Evolutionary conservation across 2,329 filamentous ascomycete genomes (phyloP).

Genomic region (Monascus ruber): DNA sequence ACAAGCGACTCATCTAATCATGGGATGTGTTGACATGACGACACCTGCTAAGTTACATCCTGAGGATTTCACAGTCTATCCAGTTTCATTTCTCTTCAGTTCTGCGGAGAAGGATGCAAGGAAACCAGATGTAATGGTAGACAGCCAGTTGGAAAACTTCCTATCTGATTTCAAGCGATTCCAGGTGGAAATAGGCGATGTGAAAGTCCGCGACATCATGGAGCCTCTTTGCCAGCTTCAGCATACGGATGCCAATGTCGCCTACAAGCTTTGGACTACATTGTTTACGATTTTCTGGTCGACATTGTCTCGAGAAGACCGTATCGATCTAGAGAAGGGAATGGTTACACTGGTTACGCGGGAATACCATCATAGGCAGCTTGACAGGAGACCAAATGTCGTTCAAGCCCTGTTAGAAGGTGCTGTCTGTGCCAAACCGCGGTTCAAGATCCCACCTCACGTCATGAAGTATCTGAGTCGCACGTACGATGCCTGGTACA

Average conservation of each 20-base stretch:
- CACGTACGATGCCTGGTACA: slow-evolving; percentile 96
- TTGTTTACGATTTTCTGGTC: slow-evolving; percentile 94
- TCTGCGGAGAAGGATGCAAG: slow-evolving; percentile 60
- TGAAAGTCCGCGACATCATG: slow-evolving; percentile 77
- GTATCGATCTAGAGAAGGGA: slow-evolving; percentile 78
- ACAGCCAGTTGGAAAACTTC: slow-evolving; percentile 71
- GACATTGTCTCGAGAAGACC: slow-evolving; percentile 73
- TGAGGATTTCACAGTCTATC: slow-evolving; percentile 72
- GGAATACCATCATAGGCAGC: slow-evolving; percentile 87
- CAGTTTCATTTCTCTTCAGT: slow-evolving; percentile 61
- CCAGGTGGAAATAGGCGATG: slow-evolving; percentile 67
- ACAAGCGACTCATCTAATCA: slow-evolving; percentile 84
- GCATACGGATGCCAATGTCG: slow-evolving; percentile 70
- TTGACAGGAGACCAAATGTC: slow-evolving; percentile 91
- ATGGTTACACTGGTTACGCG: slow-evolving; percentile 85
- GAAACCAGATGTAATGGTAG: slow-evolving; percentile 56
- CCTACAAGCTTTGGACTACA: slow-evolving; percentile 80
- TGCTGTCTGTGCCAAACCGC: slow-evolving; percentile 69
- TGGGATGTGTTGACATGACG: slow-evolving; percentile 82
- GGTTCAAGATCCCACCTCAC: slow-evolving; percentile 87
- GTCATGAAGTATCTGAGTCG: slow-evolving; percentile 91
- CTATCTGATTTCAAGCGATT: slow-evolving; percentile 74
- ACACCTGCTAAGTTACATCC: slow-evolving; percentile 63
- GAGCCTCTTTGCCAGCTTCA: slow-evolving; percentile 87
- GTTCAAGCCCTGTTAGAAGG: slow-evolving; percentile 86